Evolutionary conservation across 257 asterid species (phyloP), one percentile per base, ranked within the genome.

Genomic region (Nicotiana attenuata): DNA sequence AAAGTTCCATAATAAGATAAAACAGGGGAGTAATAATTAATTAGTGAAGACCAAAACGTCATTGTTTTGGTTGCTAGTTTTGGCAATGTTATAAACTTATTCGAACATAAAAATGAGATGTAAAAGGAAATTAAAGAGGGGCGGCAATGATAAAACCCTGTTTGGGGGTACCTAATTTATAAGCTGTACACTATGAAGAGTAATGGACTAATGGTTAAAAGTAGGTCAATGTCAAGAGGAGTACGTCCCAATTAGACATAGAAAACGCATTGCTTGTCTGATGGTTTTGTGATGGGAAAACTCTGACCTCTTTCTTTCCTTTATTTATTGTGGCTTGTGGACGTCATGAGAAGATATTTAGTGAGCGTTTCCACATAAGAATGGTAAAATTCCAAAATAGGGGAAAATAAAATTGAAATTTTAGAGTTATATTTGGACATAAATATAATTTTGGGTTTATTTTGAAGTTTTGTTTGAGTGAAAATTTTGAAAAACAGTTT

Each of bases 191-290:
- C 38, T 33, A 33, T 33, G 38, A 33, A 33, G 38, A 33, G 38
- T 33, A 4, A 33, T 33, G 38, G 38, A 29, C 31, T 29, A 52
- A 52, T 14, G 60, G 60, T 16, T 55, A 53, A 3, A 55, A 55
- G 61, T 55, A 17, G 22, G 61, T 56, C 61, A 56, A 3, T 60
- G 16, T 60, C 65, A 60, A 60, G 65, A 60, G 5, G 16, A 0
- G 5, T 20, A 75, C 10, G 20, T 65, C 22, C 94, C 94, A 92
- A 92, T 89, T 9, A 65, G 83, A 80, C 17, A 2, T 80, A 83
- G 93, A 87, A 89, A 92, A 85, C 94, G 57, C 94, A 88, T 15
- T 10, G 20, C 38, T 22, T 4, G 22, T 55, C 20, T 53, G 59
- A 17, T 56, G 20, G 8, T 19, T 67, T 69, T 10, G 57, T 69